Conservation (phyloP, 306 rosid species). For the Nissolia schottii region DNA sequence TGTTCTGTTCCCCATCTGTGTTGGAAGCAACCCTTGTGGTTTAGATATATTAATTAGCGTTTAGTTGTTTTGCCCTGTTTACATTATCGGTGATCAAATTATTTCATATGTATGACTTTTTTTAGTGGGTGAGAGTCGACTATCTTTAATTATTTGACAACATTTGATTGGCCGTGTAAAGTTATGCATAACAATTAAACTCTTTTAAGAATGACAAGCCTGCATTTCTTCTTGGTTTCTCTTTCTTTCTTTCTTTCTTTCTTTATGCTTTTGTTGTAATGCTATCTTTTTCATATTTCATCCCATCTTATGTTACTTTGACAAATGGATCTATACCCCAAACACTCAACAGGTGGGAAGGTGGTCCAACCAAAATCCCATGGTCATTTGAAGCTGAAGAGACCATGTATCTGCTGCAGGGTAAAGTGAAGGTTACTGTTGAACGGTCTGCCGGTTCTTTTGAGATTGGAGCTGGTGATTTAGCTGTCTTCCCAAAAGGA, state of each 20-base stretch:
- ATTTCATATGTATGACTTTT: too few species aligned
- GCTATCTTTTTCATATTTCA: not conserved
- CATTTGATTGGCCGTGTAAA: too few species aligned
- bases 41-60: too few species aligned
- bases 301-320: not conserved
- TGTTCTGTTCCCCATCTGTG: not conserved
- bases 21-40: not conserved
- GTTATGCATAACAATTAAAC: too few species aligned
- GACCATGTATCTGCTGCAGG: conserved; percentile 50
- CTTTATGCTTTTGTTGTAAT: not conserved
- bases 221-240: not conserved
- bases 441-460: conserved; percentile 37
- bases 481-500: conserved; percentile 54
- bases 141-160: too few species aligned
- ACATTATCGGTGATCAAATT: too few species aligned
- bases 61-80: not conserved
- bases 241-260: too few species aligned
- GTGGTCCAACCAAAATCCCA: conserved; percentile 45
- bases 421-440: conserved; percentile 48
- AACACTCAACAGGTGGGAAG: conserved; percentile 39
- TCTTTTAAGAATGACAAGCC: not conserved
- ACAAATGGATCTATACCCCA: not conserved
- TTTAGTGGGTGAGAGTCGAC: too few species aligned
- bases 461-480: conserved; percentile 53
- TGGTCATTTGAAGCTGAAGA: conserved; percentile 41